Conservation (phyloP, 2,329 filamentous ascomycete species). For the Ophiostoma piceae region DNA sequence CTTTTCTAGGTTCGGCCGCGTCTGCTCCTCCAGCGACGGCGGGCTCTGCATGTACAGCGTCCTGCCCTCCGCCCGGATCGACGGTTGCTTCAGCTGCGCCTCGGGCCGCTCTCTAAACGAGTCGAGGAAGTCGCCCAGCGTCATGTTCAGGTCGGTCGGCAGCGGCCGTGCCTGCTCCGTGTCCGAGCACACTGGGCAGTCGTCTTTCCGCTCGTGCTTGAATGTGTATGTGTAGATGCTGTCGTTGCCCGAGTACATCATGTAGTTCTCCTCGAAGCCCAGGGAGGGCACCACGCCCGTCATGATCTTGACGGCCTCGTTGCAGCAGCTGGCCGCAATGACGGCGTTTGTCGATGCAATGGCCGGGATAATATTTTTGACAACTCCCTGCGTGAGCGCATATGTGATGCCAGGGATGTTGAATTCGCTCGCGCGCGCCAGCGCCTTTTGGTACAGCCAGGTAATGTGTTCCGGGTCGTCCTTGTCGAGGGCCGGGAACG, state of each 20-base stretch:
- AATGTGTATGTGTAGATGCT: conserved; percentile 97
- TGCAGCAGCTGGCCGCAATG: conserved; percentile 91
- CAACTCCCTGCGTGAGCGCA: conserved; percentile 89
- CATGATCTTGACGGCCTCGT: conserved; percentile 92
- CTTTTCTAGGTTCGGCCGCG: conserved; percentile 72
- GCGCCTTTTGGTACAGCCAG: conserved; percentile 89
- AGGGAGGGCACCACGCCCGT: conserved; percentile 76
- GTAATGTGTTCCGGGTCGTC: conserved; percentile 95
- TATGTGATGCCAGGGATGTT: conserved; percentile 91
- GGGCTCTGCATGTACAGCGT: conserved; percentile 88
- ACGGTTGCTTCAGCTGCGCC: conserved; percentile 90
- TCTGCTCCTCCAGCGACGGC: conserved; percentile 75
- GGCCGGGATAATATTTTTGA: conserved; percentile 98
- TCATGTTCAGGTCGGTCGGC: conserved; percentile 62
- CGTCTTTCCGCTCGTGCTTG: conserved; percentile 85
- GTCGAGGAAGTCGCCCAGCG: conserved; percentile 79
- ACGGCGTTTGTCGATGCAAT: conserved; percentile 98
- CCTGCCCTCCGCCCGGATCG: conserved; percentile 69
- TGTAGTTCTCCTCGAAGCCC: conserved; percentile 79
- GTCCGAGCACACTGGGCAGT: conserved; percentile 76
- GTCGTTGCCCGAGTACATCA: conserved; percentile 98
- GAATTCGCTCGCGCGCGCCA: conserved; percentile 77
- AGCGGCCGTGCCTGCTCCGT: conserved; percentile 75
- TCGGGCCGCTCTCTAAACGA: conserved; percentile 77
- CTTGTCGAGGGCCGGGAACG: conserved; percentile 81